phyloP scores from a whole-genome alignment of 192 early-diverging fungal genomes.

The Haplosporangium gracile region DNA sequence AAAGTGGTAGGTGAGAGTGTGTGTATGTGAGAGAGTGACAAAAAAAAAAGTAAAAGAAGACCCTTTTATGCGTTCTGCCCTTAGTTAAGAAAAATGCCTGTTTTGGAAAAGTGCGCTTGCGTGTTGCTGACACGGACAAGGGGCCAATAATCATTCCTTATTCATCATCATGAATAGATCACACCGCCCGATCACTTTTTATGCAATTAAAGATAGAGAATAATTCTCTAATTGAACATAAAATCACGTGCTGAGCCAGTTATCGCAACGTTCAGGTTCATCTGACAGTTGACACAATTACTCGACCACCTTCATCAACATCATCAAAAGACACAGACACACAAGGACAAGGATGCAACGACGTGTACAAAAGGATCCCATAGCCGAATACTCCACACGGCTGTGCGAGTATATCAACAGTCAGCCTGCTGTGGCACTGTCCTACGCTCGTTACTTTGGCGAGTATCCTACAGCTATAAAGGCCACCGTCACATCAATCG shows the following conservation, averaged over 20 bases:
- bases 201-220: too few relatives aligned
- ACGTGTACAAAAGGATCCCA: conserved; percentile 12
- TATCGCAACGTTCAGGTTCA: too few relatives aligned
- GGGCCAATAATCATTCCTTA: too few relatives aligned
- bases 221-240: too few relatives aligned
- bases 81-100: background rate
- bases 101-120: background rate
- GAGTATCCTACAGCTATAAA: conserved; percentile 24
- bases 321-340: background rate
- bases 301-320: background rate
- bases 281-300: too few relatives aligned
- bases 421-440: conserved; percentile 25
- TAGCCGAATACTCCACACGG: conserved; percentile 11
- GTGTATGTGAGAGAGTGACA: background rate
- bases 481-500: conserved; percentile 25
- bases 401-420: conserved; percentile 41
- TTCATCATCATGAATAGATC: too few relatives aligned
- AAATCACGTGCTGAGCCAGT: too few relatives aligned
- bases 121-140: background rate
- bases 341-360: background rate
- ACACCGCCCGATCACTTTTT: too few relatives aligned
- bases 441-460: conserved; percentile 54
- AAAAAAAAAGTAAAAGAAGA: background rate
- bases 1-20: background rate
- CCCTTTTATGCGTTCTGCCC: background rate